phyloP scores from a whole-genome alignment of 2,329 filamentous ascomycete species.

The Pseudogymnoascus sp. region DNA sequence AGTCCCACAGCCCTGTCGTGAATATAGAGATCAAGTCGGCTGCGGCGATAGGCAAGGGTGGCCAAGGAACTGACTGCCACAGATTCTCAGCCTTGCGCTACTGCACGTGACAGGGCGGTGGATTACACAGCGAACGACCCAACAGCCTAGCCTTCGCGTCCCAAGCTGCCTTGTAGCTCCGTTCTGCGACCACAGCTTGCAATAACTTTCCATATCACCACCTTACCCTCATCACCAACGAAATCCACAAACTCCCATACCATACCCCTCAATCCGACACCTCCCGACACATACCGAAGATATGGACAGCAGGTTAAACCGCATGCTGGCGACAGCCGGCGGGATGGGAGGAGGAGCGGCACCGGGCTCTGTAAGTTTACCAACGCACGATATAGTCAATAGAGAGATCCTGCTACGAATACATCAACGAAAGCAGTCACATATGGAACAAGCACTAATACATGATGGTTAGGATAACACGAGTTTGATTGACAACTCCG shows the following conservation, averaged over 20 bases:
- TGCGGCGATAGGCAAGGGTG: not conserved
- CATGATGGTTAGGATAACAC: conserved; percentile 60
- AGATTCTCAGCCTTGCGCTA: conserved; percentile 6
- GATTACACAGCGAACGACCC: conserved; percentile 2
- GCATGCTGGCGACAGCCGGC: conserved; percentile 71
- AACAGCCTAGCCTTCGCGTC: conserved; percentile 7
- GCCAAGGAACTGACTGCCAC: not conserved
- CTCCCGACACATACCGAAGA: not conserved
- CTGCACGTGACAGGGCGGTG: conserved; percentile 5
- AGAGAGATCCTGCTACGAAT: not conserved
- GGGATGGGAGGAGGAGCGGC: conserved; percentile 54
- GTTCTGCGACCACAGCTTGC: not conserved
- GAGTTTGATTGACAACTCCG: conserved; percentile 94
- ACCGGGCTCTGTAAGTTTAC: conserved; percentile 49
- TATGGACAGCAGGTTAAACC: conserved; percentile 81
- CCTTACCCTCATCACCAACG: not conserved
- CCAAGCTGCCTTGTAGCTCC: conserved; percentile 9
- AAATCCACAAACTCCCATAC: not conserved
- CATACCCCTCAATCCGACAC: conserved; percentile 9
- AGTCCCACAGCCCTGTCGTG: not conserved
- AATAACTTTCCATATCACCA: conserved; percentile 4
- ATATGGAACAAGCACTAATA: not conserved
- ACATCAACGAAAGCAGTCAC: not conserved
- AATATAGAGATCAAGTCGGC: not conserved
- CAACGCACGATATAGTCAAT: not conserved